Evolutionary conservation across 2,329 filamentous ascomycete species (phyloP).

Genomic region (Sarocladiaceae sp.): DNA sequence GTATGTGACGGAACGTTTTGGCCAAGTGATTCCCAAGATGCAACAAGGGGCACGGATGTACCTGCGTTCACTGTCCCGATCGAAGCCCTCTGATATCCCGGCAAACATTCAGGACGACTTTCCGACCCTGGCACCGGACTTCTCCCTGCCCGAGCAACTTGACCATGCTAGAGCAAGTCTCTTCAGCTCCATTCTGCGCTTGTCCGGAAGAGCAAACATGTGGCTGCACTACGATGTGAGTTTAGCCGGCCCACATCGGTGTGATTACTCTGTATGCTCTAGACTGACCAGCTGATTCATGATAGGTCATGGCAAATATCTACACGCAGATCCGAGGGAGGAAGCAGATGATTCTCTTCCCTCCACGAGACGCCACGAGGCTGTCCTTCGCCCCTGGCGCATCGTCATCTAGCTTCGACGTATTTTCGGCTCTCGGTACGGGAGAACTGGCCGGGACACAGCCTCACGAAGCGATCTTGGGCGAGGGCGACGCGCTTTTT

Average conservation of each 20-base stretch:
- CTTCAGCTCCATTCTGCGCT: slow-evolving; percentile 73
- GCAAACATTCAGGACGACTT: slow-evolving; percentile 69
- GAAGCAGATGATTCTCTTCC: slow-evolving; percentile 71
- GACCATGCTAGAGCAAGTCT: slow-evolving; percentile 50
- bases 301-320: slow-evolving; percentile 78
- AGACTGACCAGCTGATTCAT: neutral
- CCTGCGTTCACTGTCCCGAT: slow-evolving; percentile 67
- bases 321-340: slow-evolving; percentile 71
- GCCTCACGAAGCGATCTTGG: slow-evolving; percentile 60
- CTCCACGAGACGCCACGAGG: slow-evolving; percentile 64
- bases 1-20: slow-evolving; percentile 64
- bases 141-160: slow-evolving; percentile 59
- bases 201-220: slow-evolving; percentile 76
- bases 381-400: slow-evolving; percentile 69
- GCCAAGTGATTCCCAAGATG: slow-evolving; percentile 57
- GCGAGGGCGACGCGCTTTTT: slow-evolving; percentile 71
- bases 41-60: slow-evolving; percentile 54
- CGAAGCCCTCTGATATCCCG: slow-evolving; percentile 61
- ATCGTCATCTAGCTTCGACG: slow-evolving; percentile 72
- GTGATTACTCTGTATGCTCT: slow-evolving; percentile 3
- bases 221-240: slow-evolving; percentile 84
- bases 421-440: slow-evolving; percentile 46
- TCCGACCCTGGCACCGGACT: slow-evolving; percentile 61
- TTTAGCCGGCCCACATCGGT: slow-evolving; percentile 9
- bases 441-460: slow-evolving; percentile 41